Conservation (phyloP, 176 grass and related monocot genomes). For the Carex pumila region DNA sequence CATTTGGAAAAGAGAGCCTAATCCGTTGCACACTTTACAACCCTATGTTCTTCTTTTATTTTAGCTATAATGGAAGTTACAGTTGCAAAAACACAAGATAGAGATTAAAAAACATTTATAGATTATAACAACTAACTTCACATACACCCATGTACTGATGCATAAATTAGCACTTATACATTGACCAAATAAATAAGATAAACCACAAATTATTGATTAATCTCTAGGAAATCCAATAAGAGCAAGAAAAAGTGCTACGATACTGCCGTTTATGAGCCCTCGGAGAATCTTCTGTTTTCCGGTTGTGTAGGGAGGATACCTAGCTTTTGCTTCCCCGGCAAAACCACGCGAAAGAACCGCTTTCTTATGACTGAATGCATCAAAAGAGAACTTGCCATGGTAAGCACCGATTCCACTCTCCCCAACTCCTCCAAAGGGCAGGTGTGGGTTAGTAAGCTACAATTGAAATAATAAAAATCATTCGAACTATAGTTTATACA, state of each 20-base stretch:
- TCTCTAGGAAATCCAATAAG: conserved; percentile 49
- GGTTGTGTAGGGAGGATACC: conserved; percentile 72
- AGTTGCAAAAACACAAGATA: neutral
- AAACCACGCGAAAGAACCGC: conserved; percentile 52
- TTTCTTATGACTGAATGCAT: conserved; percentile 82
- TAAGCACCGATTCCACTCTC: conserved; percentile 77
- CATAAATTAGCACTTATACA: neutral
- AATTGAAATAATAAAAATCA: neutral
- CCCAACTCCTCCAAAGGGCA: conserved; percentile 84
- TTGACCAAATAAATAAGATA: neutral
- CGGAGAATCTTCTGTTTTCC: conserved; percentile 66
- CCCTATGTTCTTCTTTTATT: neutral
- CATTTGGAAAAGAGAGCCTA: neutral
- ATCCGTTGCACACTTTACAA: neutral
- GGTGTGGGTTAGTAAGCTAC: conserved; percentile 51
- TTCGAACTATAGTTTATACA: neutral
- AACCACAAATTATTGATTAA: neutral
- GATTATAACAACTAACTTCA: neutral
- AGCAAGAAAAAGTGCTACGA: conserved; percentile 55
- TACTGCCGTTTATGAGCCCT: conserved; percentile 57
- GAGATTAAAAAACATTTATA: neutral
- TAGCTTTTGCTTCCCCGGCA: conserved; percentile 28
- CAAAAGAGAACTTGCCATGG: conserved; percentile 89
- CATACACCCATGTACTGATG: neutral
- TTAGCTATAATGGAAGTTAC: neutral